Evolutionary conservation across 495 filamentous ascomycete genomes (phyloP).

Genomic region (Penicillium dipodomyicola): DNA sequence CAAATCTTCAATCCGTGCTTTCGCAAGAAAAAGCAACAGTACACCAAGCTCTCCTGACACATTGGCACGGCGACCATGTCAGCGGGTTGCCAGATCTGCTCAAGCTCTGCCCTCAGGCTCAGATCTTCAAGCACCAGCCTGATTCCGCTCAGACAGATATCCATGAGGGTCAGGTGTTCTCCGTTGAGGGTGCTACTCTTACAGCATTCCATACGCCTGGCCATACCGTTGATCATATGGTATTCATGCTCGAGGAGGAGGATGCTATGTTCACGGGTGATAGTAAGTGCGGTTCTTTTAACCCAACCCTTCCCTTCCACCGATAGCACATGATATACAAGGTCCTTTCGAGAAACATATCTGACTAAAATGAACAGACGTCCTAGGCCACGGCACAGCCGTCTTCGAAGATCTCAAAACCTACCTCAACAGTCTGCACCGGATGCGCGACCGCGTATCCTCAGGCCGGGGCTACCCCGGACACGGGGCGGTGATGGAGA

Average conservation of each 20-base stretch:
- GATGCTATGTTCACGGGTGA: conserved; percentile 91
- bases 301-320: not conserved
- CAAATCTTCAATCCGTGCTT: conserved; percentile 60
- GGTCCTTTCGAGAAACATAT: not conserved
- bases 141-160: conserved; percentile 48
- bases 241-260: conserved; percentile 66
- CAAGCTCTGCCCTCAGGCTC: conserved; percentile 54
- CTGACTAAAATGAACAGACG: conserved; percentile 43
- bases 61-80: conserved; percentile 88
- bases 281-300: conserved; percentile 43
- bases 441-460: conserved; percentile 61
- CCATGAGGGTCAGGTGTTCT: conserved; percentile 68
- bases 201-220: conserved; percentile 77
- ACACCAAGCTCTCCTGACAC: conserved; percentile 68
- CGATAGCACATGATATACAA: not conserved
- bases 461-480: conserved; percentile 79
- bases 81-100: conserved; percentile 69
- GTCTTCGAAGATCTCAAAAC: conserved; percentile 80
- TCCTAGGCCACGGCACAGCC: conserved; percentile 88
- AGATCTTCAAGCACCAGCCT: conserved; percentile 52
- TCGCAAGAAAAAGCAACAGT: conserved; percentile 63
- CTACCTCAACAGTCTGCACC: conserved; percentile 71
- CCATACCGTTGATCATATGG: conserved; percentile 85
- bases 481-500: conserved; percentile 74
- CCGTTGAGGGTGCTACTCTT: conserved; percentile 72